Evolutionary conservation across 208 protist genomes (phyloP).

Genomic region (Phytomonas francai): DNA sequence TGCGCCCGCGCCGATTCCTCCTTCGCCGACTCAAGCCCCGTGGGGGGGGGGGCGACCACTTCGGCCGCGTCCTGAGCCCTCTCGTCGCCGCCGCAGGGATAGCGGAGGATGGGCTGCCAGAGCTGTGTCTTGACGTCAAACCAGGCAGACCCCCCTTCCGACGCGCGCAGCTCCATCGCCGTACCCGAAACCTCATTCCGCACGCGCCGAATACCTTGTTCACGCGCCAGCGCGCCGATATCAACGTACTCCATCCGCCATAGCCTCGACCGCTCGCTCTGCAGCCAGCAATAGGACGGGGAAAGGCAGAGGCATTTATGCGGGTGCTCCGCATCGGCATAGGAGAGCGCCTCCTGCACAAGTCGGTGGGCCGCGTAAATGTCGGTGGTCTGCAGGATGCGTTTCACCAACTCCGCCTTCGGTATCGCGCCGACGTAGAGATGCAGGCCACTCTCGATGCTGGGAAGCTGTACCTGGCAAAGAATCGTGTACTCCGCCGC

Average conservation of each 20-base stretch:
- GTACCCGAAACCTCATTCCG: constrained; percentile 34
- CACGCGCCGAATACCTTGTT: constrained; percentile 32
- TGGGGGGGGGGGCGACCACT: too few species aligned
- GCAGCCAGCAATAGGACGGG: constrained; percentile 69
- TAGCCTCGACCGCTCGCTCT: constrained; percentile 42
- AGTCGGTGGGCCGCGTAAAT: constrained; percentile 20
- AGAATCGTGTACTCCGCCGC: constrained; percentile 79
- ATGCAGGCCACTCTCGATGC: constrained; percentile 36
- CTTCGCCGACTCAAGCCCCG: background rate
- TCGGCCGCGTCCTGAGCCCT: background rate
- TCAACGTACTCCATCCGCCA: constrained; percentile 82
- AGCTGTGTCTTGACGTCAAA: constrained; percentile 12
- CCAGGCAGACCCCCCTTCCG: constrained; percentile 1
- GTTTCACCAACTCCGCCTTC: constrained; percentile 37
- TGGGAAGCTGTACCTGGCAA: constrained; percentile 21
- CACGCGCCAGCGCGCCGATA: constrained; percentile 30
- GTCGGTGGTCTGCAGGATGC: constrained; percentile 23
- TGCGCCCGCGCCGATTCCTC: background rate
- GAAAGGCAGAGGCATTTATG: constrained; percentile 56
- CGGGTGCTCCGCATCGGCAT: constrained; percentile 23
- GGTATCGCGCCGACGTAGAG: constrained; percentile 35
- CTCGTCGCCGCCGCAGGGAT: constrained; percentile 1
- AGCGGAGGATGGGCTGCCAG: constrained; percentile 19
- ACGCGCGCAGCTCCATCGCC: constrained; percentile 10
- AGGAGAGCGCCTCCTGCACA: constrained; percentile 29